Percentiles rank a stretch among this genome's conserved stretches.
Evolutionary conservation across 371 early-diverging fungal species (phyloP).

Genomic region (Lichtheimia ramosa): DNA sequence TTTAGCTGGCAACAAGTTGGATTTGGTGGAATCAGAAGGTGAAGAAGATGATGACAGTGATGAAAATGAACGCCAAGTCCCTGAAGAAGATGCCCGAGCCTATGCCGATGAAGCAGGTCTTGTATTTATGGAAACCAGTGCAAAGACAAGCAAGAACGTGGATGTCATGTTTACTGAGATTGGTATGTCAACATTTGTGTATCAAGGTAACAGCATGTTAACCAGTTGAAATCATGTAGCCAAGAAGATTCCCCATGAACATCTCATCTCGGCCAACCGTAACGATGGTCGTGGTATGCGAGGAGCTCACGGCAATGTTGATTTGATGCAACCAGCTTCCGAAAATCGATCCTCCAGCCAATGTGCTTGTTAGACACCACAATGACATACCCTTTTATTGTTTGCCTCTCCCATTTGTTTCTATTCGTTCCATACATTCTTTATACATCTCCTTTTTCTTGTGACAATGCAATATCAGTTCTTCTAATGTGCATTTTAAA

Average conservation of each 20-base stretch:
- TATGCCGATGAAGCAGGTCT: slow-evolving; percentile 84
- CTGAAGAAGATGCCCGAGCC: slow-evolving; percentile 74
- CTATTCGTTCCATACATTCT: not conserved
- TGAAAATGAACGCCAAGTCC: slow-evolving; percentile 57
- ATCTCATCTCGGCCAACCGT: slow-evolving; percentile 6
- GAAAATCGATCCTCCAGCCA: slow-evolving; percentile 1
- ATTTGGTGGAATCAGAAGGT: slow-evolving; percentile 59
- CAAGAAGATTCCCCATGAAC: slow-evolving; percentile 18
- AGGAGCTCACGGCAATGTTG: slow-evolving; percentile 53
- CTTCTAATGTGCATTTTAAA: too few relatives aligned
- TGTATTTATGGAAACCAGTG: slow-evolving; percentile 88
- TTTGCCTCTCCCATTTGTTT: not conserved
- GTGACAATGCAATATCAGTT: not conserved
- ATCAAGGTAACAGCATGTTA: too few relatives aligned
- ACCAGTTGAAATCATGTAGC: slow-evolving; percentile 11
- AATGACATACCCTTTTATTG: slow-evolving; percentile 23
- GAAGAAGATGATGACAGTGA: slow-evolving; percentile 25
- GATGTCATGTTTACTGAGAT: slow-evolving; percentile 71
- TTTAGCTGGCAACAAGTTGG: slow-evolving; percentile 95
- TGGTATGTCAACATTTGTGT: slow-evolving; percentile 18
- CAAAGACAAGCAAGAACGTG: slow-evolving; percentile 82
- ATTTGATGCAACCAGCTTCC: slow-evolving; percentile 55
- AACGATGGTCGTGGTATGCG: slow-evolving; percentile 9
- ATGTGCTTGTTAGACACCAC: slow-evolving; percentile 13
- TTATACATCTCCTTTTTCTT: slow-evolving; percentile 1